phyloP scores from a whole-genome alignment of 805 yeast species.

The Kluyveromyces dobzhanskii region DNA sequence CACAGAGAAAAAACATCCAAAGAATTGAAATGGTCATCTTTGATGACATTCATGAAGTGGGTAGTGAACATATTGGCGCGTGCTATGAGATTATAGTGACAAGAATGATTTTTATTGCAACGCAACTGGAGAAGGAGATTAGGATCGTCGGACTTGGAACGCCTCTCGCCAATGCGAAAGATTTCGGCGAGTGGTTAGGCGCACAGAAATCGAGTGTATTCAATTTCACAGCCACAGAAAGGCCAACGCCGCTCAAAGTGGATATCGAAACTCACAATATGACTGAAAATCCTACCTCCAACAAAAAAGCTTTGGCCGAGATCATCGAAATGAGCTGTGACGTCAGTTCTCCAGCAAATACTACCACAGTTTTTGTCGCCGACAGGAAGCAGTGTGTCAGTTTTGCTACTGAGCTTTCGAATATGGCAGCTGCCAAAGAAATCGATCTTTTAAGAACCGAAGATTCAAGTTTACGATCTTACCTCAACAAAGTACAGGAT shows the following conservation, averaged over 20 bases:
- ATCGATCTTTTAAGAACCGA: constrained; percentile 35
- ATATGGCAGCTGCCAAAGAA: constrained; percentile 31
- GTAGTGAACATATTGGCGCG: constrained; percentile 48
- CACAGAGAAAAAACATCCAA: constrained; percentile 61
- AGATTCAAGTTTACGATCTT: constrained; percentile 13
- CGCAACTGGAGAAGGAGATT: constrained; percentile 48
- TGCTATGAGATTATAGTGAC: constrained; percentile 63
- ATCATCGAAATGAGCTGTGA: constrained; percentile 36
- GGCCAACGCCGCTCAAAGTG: constrained; percentile 49
- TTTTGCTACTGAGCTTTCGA: constrained; percentile 38
- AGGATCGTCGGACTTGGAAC: constrained; percentile 65
- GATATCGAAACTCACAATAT: constrained; percentile 42
- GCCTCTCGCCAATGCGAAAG: constrained; percentile 67
- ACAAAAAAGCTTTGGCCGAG: constrained; percentile 43
- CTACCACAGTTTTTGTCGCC: constrained; percentile 49
- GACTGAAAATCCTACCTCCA: constrained; percentile 30
- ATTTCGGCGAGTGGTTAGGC: constrained; percentile 83
- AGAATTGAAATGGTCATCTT: constrained; percentile 58
- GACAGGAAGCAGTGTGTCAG: constrained; percentile 46
- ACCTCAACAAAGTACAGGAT: constrained; percentile 20
- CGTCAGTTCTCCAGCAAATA: constrained; percentile 23
- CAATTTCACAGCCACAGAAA: constrained; percentile 61
- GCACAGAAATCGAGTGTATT: constrained; percentile 49
- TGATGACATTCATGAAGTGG: constrained; percentile 66
- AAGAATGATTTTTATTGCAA: constrained; percentile 60